Percentiles rank a stretch among this genome's conserved stretches.
phyloP scores from a whole-genome alignment of 1,139 yeast species.

The Blastobotrys illinoisensis region DNA sequence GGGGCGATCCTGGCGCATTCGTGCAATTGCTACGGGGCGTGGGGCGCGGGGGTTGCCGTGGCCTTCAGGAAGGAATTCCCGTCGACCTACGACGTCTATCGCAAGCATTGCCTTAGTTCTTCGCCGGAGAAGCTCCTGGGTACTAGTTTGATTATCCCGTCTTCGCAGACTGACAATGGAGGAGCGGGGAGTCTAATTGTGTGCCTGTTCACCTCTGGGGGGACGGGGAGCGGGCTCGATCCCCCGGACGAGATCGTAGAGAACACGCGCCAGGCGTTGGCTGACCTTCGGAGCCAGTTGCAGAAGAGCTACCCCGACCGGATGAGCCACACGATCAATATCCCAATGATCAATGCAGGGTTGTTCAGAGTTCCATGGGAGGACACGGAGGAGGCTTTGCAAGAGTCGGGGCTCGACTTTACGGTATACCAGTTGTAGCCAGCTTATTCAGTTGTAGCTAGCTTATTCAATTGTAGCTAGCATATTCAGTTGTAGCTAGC shows the following conservation, averaged over 20 bases:
- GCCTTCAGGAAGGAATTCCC: conserved; percentile 49
- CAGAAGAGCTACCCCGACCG: conserved; percentile 9
- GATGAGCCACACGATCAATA: conserved; percentile 33
- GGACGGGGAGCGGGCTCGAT: conserved; percentile 37
- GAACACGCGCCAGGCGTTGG: conserved; percentile 46
- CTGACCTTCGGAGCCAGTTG: conserved; percentile 42
- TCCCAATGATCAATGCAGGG: conserved; percentile 82
- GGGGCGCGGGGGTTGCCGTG: conserved; percentile 84
- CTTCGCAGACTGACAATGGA: conserved; percentile 34
- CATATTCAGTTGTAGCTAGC: too few relatives aligned
- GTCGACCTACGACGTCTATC: conserved; percentile 44
- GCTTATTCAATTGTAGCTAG: too few relatives aligned
- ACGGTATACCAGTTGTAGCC: conserved; percentile 39
- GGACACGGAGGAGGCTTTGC: conserved; percentile 50
- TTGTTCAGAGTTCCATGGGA: conserved; percentile 78
- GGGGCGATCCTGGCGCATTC: conserved; percentile 59
- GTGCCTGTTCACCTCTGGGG: conserved; percentile 59
- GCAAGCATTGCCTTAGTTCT: conserved; percentile 40
- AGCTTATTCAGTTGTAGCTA: too few relatives aligned
- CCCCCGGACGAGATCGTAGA: conserved; percentile 42
- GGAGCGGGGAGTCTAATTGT: conserved; percentile 37
- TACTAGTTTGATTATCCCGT: conserved; percentile 44
- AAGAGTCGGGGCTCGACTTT: conserved; percentile 32
- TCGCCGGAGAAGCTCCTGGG: conserved; percentile 43
- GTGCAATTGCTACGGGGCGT: conserved; percentile 69